These are phyloP conservation scores for Coprinellus micaceus DNA, from an alignment of 768 basidiomycete genomes.

Conservation along the genomic window DNA sequence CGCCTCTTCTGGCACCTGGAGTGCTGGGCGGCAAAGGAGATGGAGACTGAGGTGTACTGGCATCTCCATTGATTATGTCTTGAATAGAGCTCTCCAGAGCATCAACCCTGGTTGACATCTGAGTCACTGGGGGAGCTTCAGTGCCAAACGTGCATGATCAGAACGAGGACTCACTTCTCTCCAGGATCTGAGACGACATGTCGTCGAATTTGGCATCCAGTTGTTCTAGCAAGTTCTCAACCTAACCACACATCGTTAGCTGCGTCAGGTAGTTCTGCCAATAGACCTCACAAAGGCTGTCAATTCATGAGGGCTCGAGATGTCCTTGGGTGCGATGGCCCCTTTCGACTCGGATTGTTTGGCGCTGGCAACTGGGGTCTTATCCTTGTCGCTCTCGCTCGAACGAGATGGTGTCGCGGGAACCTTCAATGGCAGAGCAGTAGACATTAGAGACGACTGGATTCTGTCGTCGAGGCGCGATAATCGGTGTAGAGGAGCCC, in stretches of 20 bases:
- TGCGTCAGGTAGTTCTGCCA: background rate
- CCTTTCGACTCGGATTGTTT: slow-evolving; percentile 42
- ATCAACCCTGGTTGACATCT: slow-evolving; percentile 91
- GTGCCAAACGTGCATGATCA: slow-evolving; percentile 8
- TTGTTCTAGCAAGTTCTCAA: slow-evolving; percentile 83
- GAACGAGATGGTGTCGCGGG: slow-evolving; percentile 53
- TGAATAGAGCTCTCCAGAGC: slow-evolving; percentile 86
- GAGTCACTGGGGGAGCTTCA: slow-evolving; percentile 57
- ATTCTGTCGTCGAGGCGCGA: too few species aligned
- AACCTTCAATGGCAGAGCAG: slow-evolving; percentile 67
- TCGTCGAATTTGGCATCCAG: slow-evolving; percentile 90
- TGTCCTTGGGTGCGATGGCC: slow-evolving; percentile 51
- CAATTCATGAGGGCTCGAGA: slow-evolving; percentile 90
- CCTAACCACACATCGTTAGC: slow-evolving; percentile 39
- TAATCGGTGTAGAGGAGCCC: too few species aligned
- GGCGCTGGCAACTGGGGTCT: slow-evolving; percentile 46
- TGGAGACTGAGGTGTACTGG: slow-evolving; percentile 62
- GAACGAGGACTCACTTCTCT: slow-evolving; percentile 57
- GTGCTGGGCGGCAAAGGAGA: slow-evolving; percentile 39
- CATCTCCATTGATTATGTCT: slow-evolving; percentile 82
- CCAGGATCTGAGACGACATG: slow-evolving; percentile 87
- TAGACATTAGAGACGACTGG: slow-evolving; percentile 37
- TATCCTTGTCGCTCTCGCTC: slow-evolving; percentile 42
- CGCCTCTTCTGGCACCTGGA: slow-evolving; percentile 39
- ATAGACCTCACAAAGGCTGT: slow-evolving; percentile 79